phyloP scores from a whole-genome alignment of 768 basidiomycete species.

The Albatrellus ellisii region DNA sequence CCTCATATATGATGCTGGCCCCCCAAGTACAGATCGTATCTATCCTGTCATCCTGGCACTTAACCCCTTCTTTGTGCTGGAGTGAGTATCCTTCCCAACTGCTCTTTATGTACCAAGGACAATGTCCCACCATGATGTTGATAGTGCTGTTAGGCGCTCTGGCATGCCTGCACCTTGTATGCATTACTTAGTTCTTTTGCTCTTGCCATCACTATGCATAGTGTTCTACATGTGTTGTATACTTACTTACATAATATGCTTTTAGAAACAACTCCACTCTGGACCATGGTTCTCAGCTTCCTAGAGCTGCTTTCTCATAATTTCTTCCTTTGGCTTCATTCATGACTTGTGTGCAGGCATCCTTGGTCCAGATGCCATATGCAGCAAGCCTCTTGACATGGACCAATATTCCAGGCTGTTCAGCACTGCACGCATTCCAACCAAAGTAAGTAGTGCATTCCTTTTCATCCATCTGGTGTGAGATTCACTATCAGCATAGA shows the following conservation, averaged over 20 bases:
- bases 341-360: slow-evolving; percentile 79
- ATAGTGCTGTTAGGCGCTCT: too few species aligned
- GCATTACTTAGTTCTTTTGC: too few species aligned
- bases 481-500: slow-evolving; percentile 25
- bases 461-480: slow-evolving; percentile 10
- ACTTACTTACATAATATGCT: too few species aligned
- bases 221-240: too few species aligned
- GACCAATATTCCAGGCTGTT: slow-evolving; percentile 87
- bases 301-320: slow-evolving; percentile 76
- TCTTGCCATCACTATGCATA: too few species aligned
- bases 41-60: slow-evolving; percentile 86
- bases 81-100: slow-evolving; percentile 38
- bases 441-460: slow-evolving; percentile 38
- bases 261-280: slow-evolving; percentile 84
- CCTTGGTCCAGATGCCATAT: slow-evolving; percentile 71
- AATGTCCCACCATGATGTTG: too few species aligned
- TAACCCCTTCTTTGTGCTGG: slow-evolving; percentile 95
- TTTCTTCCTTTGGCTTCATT: slow-evolving; percentile 85
- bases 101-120: not conserved
- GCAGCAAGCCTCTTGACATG: slow-evolving; percentile 82
- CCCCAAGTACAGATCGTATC: slow-evolving; percentile 74
- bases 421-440: slow-evolving; percentile 85
- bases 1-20: too few species aligned
- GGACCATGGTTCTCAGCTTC: slow-evolving; percentile 70
- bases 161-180: too few species aligned